phyloP scores from a whole-genome alignment of 1,284 basidiomycete genomes.

The Mrakiaceae sp. region DNA sequence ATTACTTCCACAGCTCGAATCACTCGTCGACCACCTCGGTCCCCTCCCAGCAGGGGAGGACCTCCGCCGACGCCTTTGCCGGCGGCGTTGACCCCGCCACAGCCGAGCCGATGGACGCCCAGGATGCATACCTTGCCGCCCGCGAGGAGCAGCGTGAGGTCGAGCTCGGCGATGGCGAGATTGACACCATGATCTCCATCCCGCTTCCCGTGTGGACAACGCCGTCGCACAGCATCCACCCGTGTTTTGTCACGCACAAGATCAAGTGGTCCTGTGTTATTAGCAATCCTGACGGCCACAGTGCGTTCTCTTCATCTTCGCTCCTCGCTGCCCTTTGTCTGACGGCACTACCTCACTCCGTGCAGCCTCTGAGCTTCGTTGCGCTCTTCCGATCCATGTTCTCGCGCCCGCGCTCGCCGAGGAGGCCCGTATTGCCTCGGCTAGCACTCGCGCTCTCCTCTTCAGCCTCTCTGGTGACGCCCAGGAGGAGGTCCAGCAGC shows the following conservation, averaged over 20 bases:
- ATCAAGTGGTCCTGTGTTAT: conserved; percentile 51
- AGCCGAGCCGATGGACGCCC: conserved; percentile 6
- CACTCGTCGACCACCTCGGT: not conserved
- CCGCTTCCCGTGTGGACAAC: conserved; percentile 41
- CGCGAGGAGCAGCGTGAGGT: conserved; percentile 23
- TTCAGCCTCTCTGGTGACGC: conserved; percentile 40
- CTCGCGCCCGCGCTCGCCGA: conserved; percentile 59
- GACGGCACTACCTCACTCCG: conserved; percentile 9
- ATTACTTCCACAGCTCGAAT: not conserved
- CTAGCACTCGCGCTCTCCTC: conserved; percentile 56
- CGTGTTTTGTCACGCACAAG: conserved; percentile 58
- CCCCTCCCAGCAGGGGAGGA: not conserved
- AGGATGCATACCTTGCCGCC: conserved; percentile 17
- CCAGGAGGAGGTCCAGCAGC: conserved; percentile 46
- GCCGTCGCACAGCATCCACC: conserved; percentile 47
- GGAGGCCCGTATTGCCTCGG: conserved; percentile 59
- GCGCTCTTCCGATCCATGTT: conserved; percentile 74
- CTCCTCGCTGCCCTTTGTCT: not conserved
- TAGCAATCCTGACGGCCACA: conserved; percentile 70
- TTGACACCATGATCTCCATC: conserved; percentile 38
- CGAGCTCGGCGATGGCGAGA: conserved; percentile 36
- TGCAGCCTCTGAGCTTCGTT: conserved; percentile 68
- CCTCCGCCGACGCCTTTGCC: not conserved
- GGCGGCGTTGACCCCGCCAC: conserved; percentile 7
- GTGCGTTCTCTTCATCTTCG: not conserved